Evolutionary conservation across 1,284 basidiomycete species (phyloP).

Genomic region (Naganishia liquefaciens): DNA sequence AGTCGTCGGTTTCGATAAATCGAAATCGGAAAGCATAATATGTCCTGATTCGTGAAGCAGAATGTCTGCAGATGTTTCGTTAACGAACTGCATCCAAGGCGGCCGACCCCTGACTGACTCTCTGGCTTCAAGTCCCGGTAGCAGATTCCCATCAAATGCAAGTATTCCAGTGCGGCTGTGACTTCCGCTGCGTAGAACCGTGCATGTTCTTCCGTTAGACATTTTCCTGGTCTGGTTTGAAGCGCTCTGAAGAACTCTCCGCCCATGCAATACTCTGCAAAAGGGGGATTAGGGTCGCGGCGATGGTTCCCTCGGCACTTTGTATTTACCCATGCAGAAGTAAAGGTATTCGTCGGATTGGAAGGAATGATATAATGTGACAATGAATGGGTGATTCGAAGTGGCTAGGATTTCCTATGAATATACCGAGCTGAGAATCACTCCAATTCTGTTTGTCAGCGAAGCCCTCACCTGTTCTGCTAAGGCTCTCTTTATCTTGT

Average conservation of each 20-base stretch:
- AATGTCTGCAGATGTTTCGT: slow-evolving; percentile 67
- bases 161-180: slow-evolving; percentile 93
- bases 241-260: slow-evolving; percentile 98
- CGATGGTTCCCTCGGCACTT: not conserved
- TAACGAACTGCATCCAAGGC: not conserved
- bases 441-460: not conserved
- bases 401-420: slow-evolving; percentile 81
- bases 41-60: slow-evolving; percentile 97
- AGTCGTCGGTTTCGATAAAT: slow-evolving; percentile 92
- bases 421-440: not conserved
- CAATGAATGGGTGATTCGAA: slow-evolving; percentile 96
- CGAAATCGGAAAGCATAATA: slow-evolving; percentile 99
- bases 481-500: slow-evolving; percentile 94
- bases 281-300: not conserved
- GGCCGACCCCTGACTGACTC: slow-evolving; percentile 64
- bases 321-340: slow-evolving; percentile 79
- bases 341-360: slow-evolving; percentile 96
- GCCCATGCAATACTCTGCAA: slow-evolving; percentile 83
- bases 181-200: slow-evolving; percentile 99
- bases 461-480: slow-evolving; percentile 69
- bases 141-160: slow-evolving; percentile 99
- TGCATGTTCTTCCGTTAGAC: slow-evolving; percentile 90
- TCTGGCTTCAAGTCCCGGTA: slow-evolving; percentile 99
- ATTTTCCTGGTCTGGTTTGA: slow-evolving; percentile 92
- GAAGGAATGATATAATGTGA: slow-evolving; percentile 95